Percentiles rank a stretch among this genome's conserved stretches.
These are phyloP conservation scores for Pisolithus orientalis DNA, from an alignment of 768 basidiomycete species.

Conservation along the genomic window DNA sequence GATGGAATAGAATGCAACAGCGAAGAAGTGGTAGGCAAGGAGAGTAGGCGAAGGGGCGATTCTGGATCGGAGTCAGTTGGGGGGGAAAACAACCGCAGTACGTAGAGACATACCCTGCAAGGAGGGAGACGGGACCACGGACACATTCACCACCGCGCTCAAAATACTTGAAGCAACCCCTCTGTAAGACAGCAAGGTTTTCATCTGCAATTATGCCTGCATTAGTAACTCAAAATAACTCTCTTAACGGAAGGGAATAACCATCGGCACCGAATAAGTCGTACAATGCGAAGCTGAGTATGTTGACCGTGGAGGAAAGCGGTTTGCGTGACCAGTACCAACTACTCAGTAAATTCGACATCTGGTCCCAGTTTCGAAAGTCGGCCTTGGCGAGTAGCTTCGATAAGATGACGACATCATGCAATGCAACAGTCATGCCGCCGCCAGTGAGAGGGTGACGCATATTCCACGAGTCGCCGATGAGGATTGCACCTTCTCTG, in stretches of 20 bases:
- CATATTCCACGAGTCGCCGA: conserved; percentile 99
- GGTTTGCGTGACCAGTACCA: conserved; percentile 91
- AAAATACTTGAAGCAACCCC: conserved; percentile 97
- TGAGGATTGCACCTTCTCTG: conserved; percentile 70
- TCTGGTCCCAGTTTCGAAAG: conserved; percentile 43
- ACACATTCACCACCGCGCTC: conserved; percentile 88
- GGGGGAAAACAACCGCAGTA: not conserved
- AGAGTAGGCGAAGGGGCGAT: conserved; percentile 74
- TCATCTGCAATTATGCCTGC: conserved; percentile 41
- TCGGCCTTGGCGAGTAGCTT: conserved; percentile 48
- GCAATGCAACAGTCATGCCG: conserved; percentile 94
- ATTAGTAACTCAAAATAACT: not conserved
- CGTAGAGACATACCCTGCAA: conserved; percentile 67
- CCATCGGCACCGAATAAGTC: conserved; percentile 93
- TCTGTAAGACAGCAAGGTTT: conserved; percentile 54
- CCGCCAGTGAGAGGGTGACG: conserved; percentile 97
- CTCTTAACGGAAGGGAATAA: conserved; percentile 29
- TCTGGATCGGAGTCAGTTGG: conserved; percentile 31
- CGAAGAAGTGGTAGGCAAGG: conserved; percentile 89
- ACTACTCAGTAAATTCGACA: conserved; percentile 47
- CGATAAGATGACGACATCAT: conserved; percentile 74
- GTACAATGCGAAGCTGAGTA: conserved; percentile 88
- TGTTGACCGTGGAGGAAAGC: conserved; percentile 82
- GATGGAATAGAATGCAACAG: conserved; percentile 91
- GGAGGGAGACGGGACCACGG: conserved; percentile 81